Evolutionary conservation across 73 alveolate species (phyloP).

Genomic region (Durusdinium trenchii): DNA sequence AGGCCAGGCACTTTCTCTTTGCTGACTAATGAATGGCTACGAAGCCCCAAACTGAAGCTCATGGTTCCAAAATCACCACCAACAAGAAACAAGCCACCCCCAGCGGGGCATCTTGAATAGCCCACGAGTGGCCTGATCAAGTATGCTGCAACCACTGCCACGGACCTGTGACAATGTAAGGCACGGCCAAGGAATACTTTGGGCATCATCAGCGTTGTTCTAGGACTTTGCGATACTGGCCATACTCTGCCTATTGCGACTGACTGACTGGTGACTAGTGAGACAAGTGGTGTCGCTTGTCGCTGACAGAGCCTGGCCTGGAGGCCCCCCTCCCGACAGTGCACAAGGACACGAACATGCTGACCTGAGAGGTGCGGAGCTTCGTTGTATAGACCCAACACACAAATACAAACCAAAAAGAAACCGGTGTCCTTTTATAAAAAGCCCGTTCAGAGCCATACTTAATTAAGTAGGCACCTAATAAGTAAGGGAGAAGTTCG

Average conservation of each 20-base stretch:
- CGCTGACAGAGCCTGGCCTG: neutral
- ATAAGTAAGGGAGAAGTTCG: no score
- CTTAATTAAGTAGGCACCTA: neutral
- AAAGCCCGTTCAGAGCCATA: neutral
- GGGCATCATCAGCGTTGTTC: neutral
- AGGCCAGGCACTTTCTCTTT: neutral
- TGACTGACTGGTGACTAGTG: neutral
- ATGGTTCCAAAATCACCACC: neutral
- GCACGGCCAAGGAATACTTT: neutral
- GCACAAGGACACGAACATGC: constrained; percentile 42
- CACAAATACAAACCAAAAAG: neutral
- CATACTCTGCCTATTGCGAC: neutral
- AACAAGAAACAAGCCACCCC: neutral
- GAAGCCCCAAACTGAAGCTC: neutral
- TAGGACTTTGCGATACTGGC: neutral
- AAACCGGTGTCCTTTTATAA: neutral
- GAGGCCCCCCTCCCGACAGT: constrained; percentile 82
- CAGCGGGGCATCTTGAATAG: neutral
- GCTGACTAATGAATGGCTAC: neutral
- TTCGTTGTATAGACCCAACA: neutral
- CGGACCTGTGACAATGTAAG: constrained; percentile 37
- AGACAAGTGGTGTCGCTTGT: neutral
- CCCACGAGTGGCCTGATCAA: constrained; percentile 39
- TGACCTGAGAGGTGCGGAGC: neutral
- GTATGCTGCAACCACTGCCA: constrained; percentile 54